Evolutionary conservation across 768 basidiomycete genomes (phyloP), one percentile per base, ranked within the genome.

Genomic region (Lentinula guzmanii): DNA sequence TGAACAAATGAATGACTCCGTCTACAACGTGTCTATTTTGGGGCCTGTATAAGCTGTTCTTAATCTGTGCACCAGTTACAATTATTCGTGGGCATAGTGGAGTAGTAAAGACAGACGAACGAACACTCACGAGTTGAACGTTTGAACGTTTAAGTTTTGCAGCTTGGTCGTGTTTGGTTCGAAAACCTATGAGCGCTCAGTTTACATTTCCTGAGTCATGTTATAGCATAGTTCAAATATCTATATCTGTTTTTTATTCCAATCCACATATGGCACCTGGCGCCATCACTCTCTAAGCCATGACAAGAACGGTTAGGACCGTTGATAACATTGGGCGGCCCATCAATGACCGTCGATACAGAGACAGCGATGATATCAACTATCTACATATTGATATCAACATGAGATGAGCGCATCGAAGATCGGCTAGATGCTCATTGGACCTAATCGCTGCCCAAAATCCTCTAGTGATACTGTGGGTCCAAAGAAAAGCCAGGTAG

Each of bases 381-480:
- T 24, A 48, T 48, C 21, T 48, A 48, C 46, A 24, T 4, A 48
- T 48, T 6, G 46, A 48, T 9, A 48, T 18, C 46, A 43, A 43
- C 11, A 9, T 11, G 21, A 48, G 46, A 48, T 48, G 6, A n/a
- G 42, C 42, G 37, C 37, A 39, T 43, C 42, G 42, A 43, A 43
- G 42, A 43, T 43, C 16, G 42, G 16, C 0, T 24, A 48, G 18
- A 5, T 24, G 46, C 9, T 10, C 15, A 9, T 21, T 46, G 45
- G 9, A 46, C 18, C 45, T 24, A 11, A 48, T 48, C 46, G n/a
- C n/a, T 48, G 18, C 46, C 46, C 46, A 9, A 24, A 21, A 48
- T 48, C 21, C 10, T 48, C 34, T 62, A 62, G 53, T 48, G 61
- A 62, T 48, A 24, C 39, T 43, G 60, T n/a, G 33, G 33, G 7